phyloP scores from a whole-genome alignment of 2,329 filamentous ascomycete species.

The Fusarium haematococcum region DNA sequence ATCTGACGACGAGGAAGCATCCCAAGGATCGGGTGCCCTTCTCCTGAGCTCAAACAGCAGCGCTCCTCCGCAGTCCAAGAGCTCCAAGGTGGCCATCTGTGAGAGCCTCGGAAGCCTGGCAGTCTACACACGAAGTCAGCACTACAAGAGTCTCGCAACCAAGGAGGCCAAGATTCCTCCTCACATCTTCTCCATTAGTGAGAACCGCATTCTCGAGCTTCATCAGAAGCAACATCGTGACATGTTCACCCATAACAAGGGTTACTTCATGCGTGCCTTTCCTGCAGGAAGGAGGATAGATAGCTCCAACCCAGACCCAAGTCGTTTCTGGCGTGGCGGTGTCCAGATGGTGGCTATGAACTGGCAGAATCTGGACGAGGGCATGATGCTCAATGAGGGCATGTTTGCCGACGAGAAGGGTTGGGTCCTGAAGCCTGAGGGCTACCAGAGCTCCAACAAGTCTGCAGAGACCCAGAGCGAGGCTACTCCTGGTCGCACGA shows the following conservation, averaged over 20 bases:
- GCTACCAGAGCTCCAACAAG: slow-evolving; percentile 70
- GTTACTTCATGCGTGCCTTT: slow-evolving; percentile 91
- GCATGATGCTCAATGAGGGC: slow-evolving; percentile 96
- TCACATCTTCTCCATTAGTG: slow-evolving; percentile 89
- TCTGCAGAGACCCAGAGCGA: slow-evolving; percentile 56
- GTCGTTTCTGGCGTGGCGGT: slow-evolving; percentile 90
- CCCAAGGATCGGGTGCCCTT: slow-evolving; percentile 26
- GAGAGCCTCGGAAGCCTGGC: slow-evolving; percentile 79
- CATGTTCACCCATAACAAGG: slow-evolving; percentile 88
- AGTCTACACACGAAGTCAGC: slow-evolving; percentile 88
- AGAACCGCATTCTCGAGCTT: slow-evolving; percentile 76
- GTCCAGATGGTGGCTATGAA: slow-evolving; percentile 99
- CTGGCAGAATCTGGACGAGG: slow-evolving; percentile 94
- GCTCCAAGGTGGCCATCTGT: slow-evolving; percentile 71
- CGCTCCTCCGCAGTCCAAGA: slow-evolving; percentile 36
- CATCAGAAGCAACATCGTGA: slow-evolving; percentile 74
- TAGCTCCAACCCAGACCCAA: slow-evolving; percentile 95
- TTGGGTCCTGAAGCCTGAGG: slow-evolving; percentile 86
- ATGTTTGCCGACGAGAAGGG: slow-evolving; percentile 92
- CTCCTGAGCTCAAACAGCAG: slow-evolving; percentile 18
- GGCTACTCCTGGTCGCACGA: slow-evolving; percentile 60
- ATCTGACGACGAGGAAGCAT: slow-evolving; percentile 57
- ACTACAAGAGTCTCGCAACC: slow-evolving; percentile 79
- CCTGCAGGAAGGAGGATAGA: slow-evolving; percentile 82
- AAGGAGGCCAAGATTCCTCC: slow-evolving; percentile 69